Evolutionary conservation across 1,284 basidiomycete genomes (phyloP), one percentile per base, ranked within the genome.

Genomic region (Coriolopsis trogii): DNA sequence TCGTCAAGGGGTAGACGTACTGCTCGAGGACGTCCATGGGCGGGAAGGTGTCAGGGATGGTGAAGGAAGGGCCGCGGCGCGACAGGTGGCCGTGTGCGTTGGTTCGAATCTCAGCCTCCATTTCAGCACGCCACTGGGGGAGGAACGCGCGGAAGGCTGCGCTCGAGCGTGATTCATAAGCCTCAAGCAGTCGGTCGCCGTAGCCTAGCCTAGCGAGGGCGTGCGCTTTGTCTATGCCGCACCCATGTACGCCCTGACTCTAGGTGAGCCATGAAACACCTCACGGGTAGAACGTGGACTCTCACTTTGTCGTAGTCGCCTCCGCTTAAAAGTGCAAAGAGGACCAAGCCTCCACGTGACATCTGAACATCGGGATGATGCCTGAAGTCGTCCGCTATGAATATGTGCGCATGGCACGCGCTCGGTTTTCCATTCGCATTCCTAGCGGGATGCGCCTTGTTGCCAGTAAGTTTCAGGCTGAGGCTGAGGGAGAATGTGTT

Each of bases 301-400:
- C 65, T 25, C 24, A 78, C 80, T 6, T 73, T 70, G 42, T 79
- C 74, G 60, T 89, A 90, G 64, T 91, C 88, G 0, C 84, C 87
- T 12, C 87, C 86, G 6, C 75, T 70, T 26, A 89, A 66, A 1
- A 90, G 65, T 0, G 83, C 88, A 46, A 89, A 76, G 4, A 90
- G 70, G 18, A 89, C 75, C 65, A 90, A 71, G 0, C 81, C 85
- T 30, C 79, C 75, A 21, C 75, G 67, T 9, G 70, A 73, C 56
- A 87, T 64, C 43, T 68, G 55, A 26, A 81, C 69, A 8, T 69
- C 62, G 3, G 67, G 64, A 41, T 74, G 61, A 7, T 51, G 58
- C 5, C 54, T 53, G 31, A 80, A 70, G 12, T 69, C 70, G 4
- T 66, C 64, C 0, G 75, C 70, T 1, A 67, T 69, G 61, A 73